A percentile compares a stretch with the other conserved stretches of the same genome.
These are phyloP conservation scores for Coniochaeta pulveracea DNA, from an alignment of 2,329 filamentous ascomycete genomes.

Conservation along the genomic window DNA sequence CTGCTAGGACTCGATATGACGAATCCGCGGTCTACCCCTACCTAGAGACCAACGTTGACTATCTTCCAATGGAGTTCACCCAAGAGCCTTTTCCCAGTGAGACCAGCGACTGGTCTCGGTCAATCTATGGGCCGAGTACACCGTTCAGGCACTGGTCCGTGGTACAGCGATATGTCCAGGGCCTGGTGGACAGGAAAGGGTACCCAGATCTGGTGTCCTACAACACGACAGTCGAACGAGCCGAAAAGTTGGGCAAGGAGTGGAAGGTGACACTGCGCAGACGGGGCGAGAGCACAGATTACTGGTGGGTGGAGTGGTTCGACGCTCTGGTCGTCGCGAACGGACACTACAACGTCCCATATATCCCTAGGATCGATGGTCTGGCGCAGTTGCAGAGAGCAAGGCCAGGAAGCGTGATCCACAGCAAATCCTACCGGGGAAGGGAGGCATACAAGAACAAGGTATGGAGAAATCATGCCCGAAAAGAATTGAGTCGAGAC, in stretches of 20 bases:
- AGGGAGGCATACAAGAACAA: constrained; percentile 31
- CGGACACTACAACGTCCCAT: constrained; percentile 50
- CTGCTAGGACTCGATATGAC: constrained; percentile 33
- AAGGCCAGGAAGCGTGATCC: constrained; percentile 37
- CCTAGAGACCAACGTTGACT: constrained; percentile 54
- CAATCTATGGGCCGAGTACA: constrained; percentile 41
- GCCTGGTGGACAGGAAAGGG: constrained; percentile 36
- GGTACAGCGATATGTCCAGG: constrained; percentile 41
- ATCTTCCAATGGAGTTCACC: constrained; percentile 47
- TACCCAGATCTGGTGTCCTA: constrained; percentile 42
- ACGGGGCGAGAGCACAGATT: constrained; percentile 28
- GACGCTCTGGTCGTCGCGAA: constrained; percentile 50
- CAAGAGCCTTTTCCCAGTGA: constrained; percentile 36
- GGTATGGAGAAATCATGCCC: constrained; percentile 17
- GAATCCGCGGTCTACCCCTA: constrained; percentile 51
- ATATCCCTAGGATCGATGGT: constrained; percentile 36
- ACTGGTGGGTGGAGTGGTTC: constrained; percentile 53
- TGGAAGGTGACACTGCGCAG: constrained; percentile 43
- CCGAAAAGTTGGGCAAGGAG: constrained; percentile 34
- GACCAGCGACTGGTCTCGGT: constrained; percentile 26
- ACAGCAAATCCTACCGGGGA: constrained; percentile 42
- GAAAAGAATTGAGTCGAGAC: neutral
- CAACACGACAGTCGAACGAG: constrained; percentile 50
- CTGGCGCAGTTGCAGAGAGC: constrained; percentile 32
- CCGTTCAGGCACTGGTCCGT: constrained; percentile 52